Evolutionary conservation across 805 yeast species (phyloP).

Genomic region (Candida odintsovae): DNA sequence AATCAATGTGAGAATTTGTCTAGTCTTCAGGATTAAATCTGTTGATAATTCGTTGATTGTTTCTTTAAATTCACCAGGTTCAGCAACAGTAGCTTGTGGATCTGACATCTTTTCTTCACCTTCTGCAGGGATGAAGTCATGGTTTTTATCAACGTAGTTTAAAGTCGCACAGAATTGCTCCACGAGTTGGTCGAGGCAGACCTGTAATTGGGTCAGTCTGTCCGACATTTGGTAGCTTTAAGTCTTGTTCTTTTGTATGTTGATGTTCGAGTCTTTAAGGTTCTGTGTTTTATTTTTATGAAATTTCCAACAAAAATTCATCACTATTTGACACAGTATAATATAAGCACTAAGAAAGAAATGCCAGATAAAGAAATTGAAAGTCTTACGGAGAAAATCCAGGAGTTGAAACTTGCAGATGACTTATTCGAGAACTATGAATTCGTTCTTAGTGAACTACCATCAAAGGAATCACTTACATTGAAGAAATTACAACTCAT

Average conservation of each 20-base stretch:
- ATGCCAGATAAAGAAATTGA: constrained; percentile 2
- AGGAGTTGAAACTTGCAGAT: constrained; percentile 5
- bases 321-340: too few species aligned
- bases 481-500: constrained; percentile 6
- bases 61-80: constrained; percentile 32
- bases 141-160: constrained; percentile 75
- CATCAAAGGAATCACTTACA: not conserved
- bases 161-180: constrained; percentile 78
- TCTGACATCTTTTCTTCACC: constrained; percentile 57
- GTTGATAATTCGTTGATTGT: constrained; percentile 74
- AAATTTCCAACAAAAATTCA: too few species aligned
- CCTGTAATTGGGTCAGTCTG: constrained; percentile 82
- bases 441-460: not conserved
- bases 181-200: constrained; percentile 73
- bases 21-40: constrained; percentile 77
- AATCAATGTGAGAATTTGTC: constrained; percentile 81
- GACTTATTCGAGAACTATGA: constrained; percentile 10
- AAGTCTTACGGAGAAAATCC: not conserved
- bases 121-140: constrained; percentile 46
- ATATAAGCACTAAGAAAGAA: too few species aligned
- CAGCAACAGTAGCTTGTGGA: constrained; percentile 51
- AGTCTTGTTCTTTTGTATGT: too few species aligned
- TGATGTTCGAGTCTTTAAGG: not conserved
- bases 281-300: not conserved
- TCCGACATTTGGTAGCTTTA: constrained; percentile 76